phyloP scores from a whole-genome alignment of 768 basidiomycete species.

The Calocera cornea region DNA sequence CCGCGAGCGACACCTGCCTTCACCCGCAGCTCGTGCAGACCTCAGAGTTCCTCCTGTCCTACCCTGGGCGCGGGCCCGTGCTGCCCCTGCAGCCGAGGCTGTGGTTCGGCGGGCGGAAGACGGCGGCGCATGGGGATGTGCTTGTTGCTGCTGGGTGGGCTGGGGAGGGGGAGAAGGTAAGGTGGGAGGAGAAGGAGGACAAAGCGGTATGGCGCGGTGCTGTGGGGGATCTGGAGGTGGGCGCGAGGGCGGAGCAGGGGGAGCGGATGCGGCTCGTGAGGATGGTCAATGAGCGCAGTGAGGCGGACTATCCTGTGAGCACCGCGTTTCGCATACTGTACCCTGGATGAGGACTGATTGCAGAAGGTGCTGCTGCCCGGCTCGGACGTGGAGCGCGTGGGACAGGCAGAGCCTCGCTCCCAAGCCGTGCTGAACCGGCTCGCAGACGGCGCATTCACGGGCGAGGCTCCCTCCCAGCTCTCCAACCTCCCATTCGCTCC shows the following conservation, averaged over 20 bases:
- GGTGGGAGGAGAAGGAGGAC: slow-evolving; percentile 54
- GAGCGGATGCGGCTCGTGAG: slow-evolving; percentile 40
- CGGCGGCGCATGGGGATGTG: slow-evolving; percentile 42
- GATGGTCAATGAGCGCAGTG: slow-evolving; percentile 15
- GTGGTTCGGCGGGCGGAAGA: slow-evolving; percentile 40
- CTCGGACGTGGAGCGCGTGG: neutral
- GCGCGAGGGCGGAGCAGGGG: slow-evolving; percentile 34
- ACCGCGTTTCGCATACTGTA: too few relatives aligned
- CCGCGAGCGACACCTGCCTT: slow-evolving; percentile 41
- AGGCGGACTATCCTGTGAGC: too few relatives aligned
- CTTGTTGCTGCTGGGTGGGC: slow-evolving; percentile 39
- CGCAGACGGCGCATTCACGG: slow-evolving; percentile 47
- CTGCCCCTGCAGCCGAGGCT: slow-evolving; percentile 32
- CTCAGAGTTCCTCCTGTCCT: slow-evolving; percentile 35
- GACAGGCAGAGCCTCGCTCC: neutral
- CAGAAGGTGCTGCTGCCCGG: neutral
- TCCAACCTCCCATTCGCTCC: slow-evolving; percentile 33
- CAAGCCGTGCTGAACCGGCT: slow-evolving; percentile 32
- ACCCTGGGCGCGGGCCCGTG: neutral
- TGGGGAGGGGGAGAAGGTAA: slow-evolving; percentile 27
- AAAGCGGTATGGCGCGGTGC: slow-evolving; percentile 61
- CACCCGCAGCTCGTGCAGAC: slow-evolving; percentile 29
- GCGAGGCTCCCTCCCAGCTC: slow-evolving; percentile 31
- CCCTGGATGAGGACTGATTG: slow-evolving; percentile 26
- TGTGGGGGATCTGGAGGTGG: slow-evolving; percentile 40